phyloP scores from a whole-genome alignment of 345 rosid species.

The Pistacia atlantica region DNA sequence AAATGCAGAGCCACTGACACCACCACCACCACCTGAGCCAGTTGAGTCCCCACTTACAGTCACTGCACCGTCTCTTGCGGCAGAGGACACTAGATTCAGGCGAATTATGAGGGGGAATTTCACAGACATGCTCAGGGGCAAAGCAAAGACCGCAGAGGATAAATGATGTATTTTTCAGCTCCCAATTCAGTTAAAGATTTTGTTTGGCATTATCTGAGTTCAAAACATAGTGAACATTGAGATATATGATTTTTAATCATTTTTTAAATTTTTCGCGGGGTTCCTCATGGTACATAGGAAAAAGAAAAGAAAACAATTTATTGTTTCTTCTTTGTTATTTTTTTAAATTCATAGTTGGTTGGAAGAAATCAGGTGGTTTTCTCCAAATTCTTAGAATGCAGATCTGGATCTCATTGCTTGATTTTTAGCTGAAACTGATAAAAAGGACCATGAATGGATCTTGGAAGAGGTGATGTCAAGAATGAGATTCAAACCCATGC shows the following conservation, averaged over 20 bases:
- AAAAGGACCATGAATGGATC: too few relatives aligned
- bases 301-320: not conserved
- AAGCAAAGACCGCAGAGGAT: constrained; percentile 63
- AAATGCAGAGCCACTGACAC: constrained; percentile 28
- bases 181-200: constrained; percentile 3
- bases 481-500: constrained; percentile 59
- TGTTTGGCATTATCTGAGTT: not conserved
- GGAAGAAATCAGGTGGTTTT: not conserved
- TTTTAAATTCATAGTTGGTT: not conserved
- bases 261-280: not conserved
- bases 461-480: too few relatives aligned
- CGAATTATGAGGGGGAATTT: constrained; percentile 93
- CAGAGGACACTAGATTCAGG: constrained; percentile 87
- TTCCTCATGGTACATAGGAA: constrained; percentile 9
- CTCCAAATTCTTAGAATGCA: not conserved
- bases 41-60: constrained; percentile 44
- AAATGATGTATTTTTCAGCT: not conserved
- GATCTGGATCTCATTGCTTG: too few relatives aligned
- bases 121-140: constrained; percentile 83
- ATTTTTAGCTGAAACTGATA: too few relatives aligned
- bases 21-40: constrained; percentile 38
- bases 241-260: not conserved
- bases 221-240: not conserved
- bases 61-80: constrained; percentile 31
- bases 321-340: not conserved